These are phyloP conservation scores for Pyrenophora graminea DNA, from an alignment of 2,329 filamentous ascomycete genomes.

Conservation along the genomic window DNA sequence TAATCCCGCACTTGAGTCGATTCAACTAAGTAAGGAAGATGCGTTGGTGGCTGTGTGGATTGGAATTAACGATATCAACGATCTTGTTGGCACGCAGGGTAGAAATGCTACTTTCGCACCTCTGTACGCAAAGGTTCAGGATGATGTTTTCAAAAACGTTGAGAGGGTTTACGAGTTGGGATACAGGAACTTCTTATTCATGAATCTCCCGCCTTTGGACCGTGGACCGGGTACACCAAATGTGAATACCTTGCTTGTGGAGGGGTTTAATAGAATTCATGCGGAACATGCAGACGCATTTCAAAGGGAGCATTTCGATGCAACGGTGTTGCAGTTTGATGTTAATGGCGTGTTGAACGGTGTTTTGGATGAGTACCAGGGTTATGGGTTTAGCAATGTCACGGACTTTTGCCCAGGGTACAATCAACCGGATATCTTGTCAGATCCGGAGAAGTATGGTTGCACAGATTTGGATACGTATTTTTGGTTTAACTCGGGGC, in stretches of 20 bases:
- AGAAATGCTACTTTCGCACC: slow-evolving; percentile 51
- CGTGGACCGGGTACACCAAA: slow-evolving; percentile 46
- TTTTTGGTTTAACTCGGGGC: slow-evolving; percentile 56
- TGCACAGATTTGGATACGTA: slow-evolving; percentile 52
- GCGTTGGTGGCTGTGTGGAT: slow-evolving; percentile 60
- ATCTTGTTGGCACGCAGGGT: slow-evolving; percentile 47
- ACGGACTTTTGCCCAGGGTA: slow-evolving; percentile 53
- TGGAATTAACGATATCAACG: slow-evolving; percentile 61
- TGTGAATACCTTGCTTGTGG: slow-evolving; percentile 55
- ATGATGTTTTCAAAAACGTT: slow-evolving; percentile 49
- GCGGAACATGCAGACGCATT: slow-evolving; percentile 44
- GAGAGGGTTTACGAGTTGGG: slow-evolving; percentile 50
- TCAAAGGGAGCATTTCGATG: slow-evolving; percentile 32
- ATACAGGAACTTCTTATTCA: slow-evolving; percentile 54
- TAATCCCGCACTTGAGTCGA: slow-evolving; percentile 45
- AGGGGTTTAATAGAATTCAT: slow-evolving; percentile 52
- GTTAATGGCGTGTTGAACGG: slow-evolving; percentile 49
- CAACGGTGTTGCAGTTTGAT: slow-evolving; percentile 52
- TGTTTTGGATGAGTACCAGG: slow-evolving; percentile 49
- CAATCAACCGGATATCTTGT: slow-evolving; percentile 52
- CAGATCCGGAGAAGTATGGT: slow-evolving; percentile 51
- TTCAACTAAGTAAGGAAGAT: slow-evolving; percentile 39
- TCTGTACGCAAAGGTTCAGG: slow-evolving; percentile 52
- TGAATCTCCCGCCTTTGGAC: slow-evolving; percentile 59
- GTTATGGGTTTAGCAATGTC: slow-evolving; percentile 53